phyloP scores from a whole-genome alignment of 169 alveolate genomes.

The Toxoplasma gondii region DNA sequence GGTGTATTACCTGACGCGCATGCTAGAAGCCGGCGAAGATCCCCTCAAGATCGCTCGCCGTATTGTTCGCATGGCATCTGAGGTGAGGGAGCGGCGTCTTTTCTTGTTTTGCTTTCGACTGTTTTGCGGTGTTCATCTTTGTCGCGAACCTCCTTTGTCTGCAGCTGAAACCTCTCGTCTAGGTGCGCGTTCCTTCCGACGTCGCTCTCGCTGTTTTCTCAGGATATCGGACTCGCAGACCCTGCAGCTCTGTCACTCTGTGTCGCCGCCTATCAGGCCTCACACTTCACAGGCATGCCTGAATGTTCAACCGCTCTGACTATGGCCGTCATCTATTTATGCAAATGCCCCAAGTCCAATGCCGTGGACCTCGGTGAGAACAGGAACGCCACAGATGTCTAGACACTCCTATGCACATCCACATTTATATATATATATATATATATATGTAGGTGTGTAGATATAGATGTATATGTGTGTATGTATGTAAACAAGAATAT shows the following conservation, averaged over 20 bases:
- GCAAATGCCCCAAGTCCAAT: slow-evolving; percentile 42
- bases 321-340: slow-evolving; percentile 43
- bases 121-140: no score
- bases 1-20: slow-evolving; percentile 45
- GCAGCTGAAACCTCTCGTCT: no score
- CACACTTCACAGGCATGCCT: slow-evolving; percentile 56
- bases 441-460: no score
- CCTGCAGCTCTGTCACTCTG: slow-evolving; percentile 34
- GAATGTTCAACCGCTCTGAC: slow-evolving; percentile 55
- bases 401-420: not conserved
- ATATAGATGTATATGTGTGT: not conserved
- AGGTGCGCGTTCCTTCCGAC: no score
- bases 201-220: no score
- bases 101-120: not conserved
- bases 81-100: not conserved
- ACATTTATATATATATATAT: not conserved
- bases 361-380: slow-evolving; percentile 37
- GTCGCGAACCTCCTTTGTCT: no score
- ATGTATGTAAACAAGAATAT: not conserved
- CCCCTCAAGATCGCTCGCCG: slow-evolving; percentile 48
- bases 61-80: slow-evolving; percentile 44
- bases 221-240: slow-evolving; percentile 56
- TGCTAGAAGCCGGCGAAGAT: slow-evolving; percentile 53
- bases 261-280: slow-evolving; percentile 41
- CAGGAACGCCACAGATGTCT: not conserved